Percentiles rank a stretch among this genome's conserved stretches.
Evolutionary conservation across 179 eudicot species (phyloP).

Genomic region (Silene noctiflora): DNA sequence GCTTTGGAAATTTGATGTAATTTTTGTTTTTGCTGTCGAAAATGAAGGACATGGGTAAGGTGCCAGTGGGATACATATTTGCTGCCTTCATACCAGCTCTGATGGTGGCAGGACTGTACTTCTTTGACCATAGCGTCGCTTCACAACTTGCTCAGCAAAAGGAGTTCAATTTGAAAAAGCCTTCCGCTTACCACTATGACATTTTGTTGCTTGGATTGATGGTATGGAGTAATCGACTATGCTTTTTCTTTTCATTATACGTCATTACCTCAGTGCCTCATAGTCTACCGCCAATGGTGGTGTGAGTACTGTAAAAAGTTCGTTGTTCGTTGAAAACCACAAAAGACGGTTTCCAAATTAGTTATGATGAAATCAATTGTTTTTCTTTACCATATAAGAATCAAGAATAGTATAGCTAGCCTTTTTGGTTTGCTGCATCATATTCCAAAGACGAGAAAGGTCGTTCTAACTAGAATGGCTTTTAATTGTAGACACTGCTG

Average conservation of each 20-base stretch:
- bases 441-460: too few species aligned
- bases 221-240: slow-evolving; percentile 28
- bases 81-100: slow-evolving; percentile 59
- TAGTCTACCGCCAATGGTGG: too few species aligned
- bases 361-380: too few species aligned
- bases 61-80: slow-evolving; percentile 47
- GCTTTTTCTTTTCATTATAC: background rate
- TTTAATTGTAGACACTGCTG: slow-evolving; percentile 40
- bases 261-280: background rate
- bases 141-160: slow-evolving; percentile 68
- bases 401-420: too few species aligned
- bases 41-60: slow-evolving; percentile 53
- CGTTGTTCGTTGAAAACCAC: too few species aligned
- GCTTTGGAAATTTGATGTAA: background rate
- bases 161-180: slow-evolving; percentile 64
- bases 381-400: too few species aligned
- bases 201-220: slow-evolving; percentile 55
- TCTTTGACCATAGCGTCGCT: slow-evolving; percentile 64
- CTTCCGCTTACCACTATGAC: slow-evolving; percentile 62
- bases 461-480: background rate
- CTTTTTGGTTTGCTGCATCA: too few species aligned
- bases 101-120: slow-evolving; percentile 63
- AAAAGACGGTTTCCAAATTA: too few species aligned
- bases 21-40: background rate
- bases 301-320: too few species aligned